Conservation (phyloP, 208 protist species). For the Leishmania guyanensis region DNA sequence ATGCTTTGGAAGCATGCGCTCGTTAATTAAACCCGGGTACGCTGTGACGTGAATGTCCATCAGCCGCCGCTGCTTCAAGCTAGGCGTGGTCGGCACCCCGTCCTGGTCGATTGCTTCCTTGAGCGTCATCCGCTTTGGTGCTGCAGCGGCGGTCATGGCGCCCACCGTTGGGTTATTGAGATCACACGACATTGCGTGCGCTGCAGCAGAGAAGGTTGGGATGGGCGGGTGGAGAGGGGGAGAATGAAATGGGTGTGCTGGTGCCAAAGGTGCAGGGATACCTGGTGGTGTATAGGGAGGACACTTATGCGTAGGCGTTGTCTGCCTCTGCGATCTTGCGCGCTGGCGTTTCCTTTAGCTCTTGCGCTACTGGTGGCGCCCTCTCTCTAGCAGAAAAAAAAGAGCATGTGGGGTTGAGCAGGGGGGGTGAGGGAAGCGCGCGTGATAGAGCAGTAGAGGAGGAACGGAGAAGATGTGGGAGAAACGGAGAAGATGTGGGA, state of each 20-base stretch:
- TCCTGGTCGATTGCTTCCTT: slow-evolving; percentile 32
- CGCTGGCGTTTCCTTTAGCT: background rate
- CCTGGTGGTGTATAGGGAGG: background rate
- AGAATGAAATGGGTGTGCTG: background rate
- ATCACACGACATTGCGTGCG: slow-evolving; percentile 13
- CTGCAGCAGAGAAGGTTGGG: background rate
- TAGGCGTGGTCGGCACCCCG: slow-evolving; percentile 29
- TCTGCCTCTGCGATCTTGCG: background rate
- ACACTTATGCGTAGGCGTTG: no score
- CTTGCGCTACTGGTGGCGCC: background rate
- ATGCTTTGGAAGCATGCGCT: slow-evolving; percentile 42
- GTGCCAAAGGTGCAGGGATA: background rate
- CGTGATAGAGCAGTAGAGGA: background rate
- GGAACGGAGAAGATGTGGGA: background rate
- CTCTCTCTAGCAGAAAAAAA: background rate
- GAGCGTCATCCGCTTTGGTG: slow-evolving; percentile 20
- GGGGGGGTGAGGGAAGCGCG: background rate
- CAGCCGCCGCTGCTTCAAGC: slow-evolving; percentile 44
- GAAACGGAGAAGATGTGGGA: no score
- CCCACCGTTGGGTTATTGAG: background rate
- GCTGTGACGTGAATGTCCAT: slow-evolving; percentile 79
- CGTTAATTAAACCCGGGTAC: slow-evolving; percentile 70
- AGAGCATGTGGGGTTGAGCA: background rate
- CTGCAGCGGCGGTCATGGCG: background rate
- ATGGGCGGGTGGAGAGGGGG: background rate